These are phyloP conservation scores for Solanum pinnatisectum DNA, from an alignment of 257 asterid genomes.

Conservation along the genomic window DNA sequence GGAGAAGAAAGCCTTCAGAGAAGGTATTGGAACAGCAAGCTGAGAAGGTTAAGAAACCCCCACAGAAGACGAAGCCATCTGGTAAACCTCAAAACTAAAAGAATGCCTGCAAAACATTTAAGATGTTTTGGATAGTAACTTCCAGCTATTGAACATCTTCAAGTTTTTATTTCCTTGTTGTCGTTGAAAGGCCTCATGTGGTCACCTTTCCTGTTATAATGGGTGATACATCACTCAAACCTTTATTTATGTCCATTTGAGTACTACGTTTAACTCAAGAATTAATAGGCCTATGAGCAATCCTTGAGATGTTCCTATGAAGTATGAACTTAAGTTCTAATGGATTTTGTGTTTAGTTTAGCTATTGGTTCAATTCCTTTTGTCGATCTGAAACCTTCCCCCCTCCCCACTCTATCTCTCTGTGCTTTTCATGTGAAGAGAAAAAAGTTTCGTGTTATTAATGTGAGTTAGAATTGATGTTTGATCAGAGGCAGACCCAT, in stretches of 20 bases:
- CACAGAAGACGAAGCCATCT: slow-evolving; percentile 32
- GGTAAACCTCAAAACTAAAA: slow-evolving; percentile 15
- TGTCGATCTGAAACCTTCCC: not conserved
- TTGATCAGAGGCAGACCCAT: not conserved
- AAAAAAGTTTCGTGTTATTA: not conserved
- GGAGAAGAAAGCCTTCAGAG: slow-evolving; percentile 67
- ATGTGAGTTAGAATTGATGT: not conserved
- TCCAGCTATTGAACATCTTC: not conserved
- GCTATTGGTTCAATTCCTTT: not conserved
- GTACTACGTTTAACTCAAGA: not conserved
- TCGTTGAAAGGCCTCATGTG: not conserved
- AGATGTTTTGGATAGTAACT: not conserved
- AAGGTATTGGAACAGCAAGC: slow-evolving; percentile 46
- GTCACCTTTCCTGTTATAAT: not conserved
- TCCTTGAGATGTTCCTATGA: not conserved
- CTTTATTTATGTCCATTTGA: not conserved
- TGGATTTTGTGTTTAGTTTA: not conserved
- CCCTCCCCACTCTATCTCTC: not conserved
- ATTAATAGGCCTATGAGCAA: not conserved
- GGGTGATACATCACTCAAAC: not conserved
- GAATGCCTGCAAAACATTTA: slow-evolving; percentile 1
- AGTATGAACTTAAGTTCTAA: not conserved
- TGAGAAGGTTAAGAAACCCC: slow-evolving; percentile 44
- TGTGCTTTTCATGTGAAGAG: not conserved
- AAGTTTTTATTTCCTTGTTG: not conserved